A percentile compares a stretch with the other conserved stretches of the same genome.
These are phyloP conservation scores for Ettlia oleoabundans DNA, from an alignment of 139 green algal species.

Conservation along the genomic window DNA sequence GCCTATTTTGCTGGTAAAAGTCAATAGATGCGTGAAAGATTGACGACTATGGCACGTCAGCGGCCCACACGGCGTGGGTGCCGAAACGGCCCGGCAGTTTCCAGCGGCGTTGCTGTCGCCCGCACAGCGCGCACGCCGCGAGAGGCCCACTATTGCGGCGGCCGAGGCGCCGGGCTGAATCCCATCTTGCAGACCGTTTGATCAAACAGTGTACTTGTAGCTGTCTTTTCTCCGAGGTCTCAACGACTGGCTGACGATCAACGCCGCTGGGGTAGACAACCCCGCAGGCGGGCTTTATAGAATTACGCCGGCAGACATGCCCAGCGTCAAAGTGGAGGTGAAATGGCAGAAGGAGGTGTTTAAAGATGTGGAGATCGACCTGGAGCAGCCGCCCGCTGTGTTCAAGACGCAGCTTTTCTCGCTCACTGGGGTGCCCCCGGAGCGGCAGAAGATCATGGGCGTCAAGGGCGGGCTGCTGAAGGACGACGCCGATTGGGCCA, in stretches of 20 bases:
- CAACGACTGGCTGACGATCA: too few relatives aligned
- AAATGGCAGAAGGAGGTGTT: conserved; percentile 96
- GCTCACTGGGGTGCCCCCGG: conserved; percentile 90
- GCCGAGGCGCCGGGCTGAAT: too few relatives aligned
- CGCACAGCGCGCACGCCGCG: neutral
- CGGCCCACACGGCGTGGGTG: too few relatives aligned
- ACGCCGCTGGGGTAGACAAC: too few relatives aligned
- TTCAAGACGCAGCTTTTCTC: conserved; percentile 98
- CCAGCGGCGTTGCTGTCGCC: neutral
- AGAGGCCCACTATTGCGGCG: too few relatives aligned
- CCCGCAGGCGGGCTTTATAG: too few relatives aligned
- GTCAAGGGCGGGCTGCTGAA: conserved; percentile 94
- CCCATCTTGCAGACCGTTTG: too few relatives aligned
- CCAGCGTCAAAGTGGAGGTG: conserved; percentile 76
- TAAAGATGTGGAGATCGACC: conserved; percentile 92
- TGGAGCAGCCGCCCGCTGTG: conserved; percentile 68
- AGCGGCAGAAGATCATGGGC: conserved; percentile 96
- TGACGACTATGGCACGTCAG: too few relatives aligned
- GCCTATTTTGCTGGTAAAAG: too few relatives aligned
- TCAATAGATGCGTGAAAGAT: too few relatives aligned
- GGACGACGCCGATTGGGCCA: conserved; percentile 91
- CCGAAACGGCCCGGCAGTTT: too few relatives aligned
- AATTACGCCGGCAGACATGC: neutral
- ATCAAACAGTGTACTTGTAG: neutral
- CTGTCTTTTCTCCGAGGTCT: neutral